Percentiles rank a stretch among this genome's conserved stretches.
Evolutionary conservation across 805 yeast genomes (phyloP).

Genomic region (Myxozyma neotropica): DNA sequence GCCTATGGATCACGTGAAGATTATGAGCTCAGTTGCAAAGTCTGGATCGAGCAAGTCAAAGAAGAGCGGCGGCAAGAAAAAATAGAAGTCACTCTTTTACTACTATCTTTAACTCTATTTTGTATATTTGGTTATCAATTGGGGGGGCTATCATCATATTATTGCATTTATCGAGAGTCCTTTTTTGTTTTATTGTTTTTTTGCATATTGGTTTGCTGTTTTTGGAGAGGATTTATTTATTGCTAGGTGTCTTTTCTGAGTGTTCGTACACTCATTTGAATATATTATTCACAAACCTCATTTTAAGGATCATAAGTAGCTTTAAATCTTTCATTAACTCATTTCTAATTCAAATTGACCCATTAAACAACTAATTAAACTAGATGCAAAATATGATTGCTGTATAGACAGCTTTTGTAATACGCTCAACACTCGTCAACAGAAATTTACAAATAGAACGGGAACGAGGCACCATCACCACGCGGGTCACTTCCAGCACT

Average conservation of each 20-base stretch:
- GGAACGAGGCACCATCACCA: conserved; percentile 76
- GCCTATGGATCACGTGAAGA: conserved; percentile 21
- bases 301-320: no score
- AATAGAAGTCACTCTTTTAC: background rate
- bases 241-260: background rate
- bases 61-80: conserved; percentile 1
- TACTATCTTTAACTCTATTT: background rate
- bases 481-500: conserved; percentile 78
- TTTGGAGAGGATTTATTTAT: background rate
- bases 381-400: no score
- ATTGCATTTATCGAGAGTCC: background rate
- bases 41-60: conserved; percentile 21
- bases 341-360: no score
- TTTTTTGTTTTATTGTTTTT: background rate
- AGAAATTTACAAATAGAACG: conserved; percentile 21
- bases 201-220: background rate
- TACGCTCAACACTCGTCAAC: no score
- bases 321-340: no score
- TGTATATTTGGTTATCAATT: no score
- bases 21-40: conserved; percentile 23
- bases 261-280: background rate
- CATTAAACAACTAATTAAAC: no score
- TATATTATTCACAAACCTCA: background rate
- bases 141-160: background rate
- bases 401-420: no score